phyloP scores from a whole-genome alignment of 352 stramenopile genomes.

The Phytophthora idaei region DNA sequence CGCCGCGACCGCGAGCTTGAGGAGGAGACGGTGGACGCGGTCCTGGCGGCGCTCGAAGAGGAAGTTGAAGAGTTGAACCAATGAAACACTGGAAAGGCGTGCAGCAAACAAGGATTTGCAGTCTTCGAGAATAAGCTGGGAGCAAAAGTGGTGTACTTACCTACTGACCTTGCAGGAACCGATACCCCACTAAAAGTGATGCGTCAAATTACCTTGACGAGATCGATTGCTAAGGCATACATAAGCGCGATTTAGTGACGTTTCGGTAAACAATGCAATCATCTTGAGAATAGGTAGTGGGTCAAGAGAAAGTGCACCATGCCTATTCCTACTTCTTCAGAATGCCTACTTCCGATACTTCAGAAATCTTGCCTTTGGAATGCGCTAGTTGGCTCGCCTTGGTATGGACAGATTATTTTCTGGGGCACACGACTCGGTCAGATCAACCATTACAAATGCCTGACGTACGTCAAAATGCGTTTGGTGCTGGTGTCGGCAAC shows the following conservation, averaged over 20 bases:
- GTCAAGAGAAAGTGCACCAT: too few relatives aligned
- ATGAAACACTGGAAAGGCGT: not conserved
- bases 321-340: too few relatives aligned
- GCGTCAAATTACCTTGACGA: not conserved
- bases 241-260: not conserved
- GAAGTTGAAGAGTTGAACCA: not conserved
- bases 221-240: not conserved
- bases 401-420: too few relatives aligned
- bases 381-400: too few relatives aligned
- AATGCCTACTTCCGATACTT: too few relatives aligned
- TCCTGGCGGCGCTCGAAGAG: slow-evolving; percentile 7
- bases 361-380: too few relatives aligned
- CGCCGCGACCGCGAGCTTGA: slow-evolving; percentile 31
- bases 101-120: not conserved
- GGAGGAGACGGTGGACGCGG: slow-evolving; percentile 18
- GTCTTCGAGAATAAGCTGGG: not conserved
- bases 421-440: too few relatives aligned
- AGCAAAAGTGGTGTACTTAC: not conserved
- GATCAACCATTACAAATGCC: too few relatives aligned
- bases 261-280: too few relatives aligned
- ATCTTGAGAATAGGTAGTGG: too few relatives aligned
- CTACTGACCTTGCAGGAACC: not conserved
- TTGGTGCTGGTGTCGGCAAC: too few relatives aligned
- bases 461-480: too few relatives aligned
- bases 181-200: not conserved